phyloP scores from a whole-genome alignment of 306 rosid species.

The Medicago lupulina region DNA sequence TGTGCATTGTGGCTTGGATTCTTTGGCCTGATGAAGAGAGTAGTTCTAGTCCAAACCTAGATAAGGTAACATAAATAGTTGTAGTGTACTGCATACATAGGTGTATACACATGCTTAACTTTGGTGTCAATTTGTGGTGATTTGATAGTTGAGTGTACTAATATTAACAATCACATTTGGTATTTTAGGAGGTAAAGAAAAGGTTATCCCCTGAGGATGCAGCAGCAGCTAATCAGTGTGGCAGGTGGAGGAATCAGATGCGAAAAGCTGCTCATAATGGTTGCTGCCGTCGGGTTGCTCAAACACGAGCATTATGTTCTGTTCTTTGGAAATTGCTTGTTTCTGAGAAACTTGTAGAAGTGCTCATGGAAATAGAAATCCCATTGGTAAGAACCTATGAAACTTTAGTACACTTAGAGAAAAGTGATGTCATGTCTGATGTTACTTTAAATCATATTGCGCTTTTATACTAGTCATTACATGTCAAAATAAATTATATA shows the following conservation, averaged over 20 bases:
- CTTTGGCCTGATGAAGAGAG: constrained; percentile 99
- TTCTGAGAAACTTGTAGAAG: constrained; percentile 80
- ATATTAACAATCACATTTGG: constrained; percentile 41
- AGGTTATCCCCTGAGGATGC: constrained; percentile 81
- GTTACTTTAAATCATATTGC: constrained; percentile 4
- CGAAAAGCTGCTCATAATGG: constrained; percentile 96
- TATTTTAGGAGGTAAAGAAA: constrained; percentile 82
- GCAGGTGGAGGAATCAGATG: constrained; percentile 98
- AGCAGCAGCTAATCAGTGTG: constrained; percentile 78
- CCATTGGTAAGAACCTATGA: constrained; percentile 68
- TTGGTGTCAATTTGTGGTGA: constrained; percentile 6
- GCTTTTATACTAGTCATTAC: constrained; percentile 2
- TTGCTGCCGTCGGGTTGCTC: constrained; percentile 95
- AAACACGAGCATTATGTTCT: constrained; percentile 81
- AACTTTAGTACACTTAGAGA: constrained; percentile 12
- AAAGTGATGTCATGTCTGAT: not conserved
- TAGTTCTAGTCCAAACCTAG: constrained; percentile 83
- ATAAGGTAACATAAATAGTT: constrained; percentile 65
- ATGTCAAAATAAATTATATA: constrained; percentile 12
- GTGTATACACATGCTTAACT: not conserved
- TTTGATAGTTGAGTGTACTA: constrained; percentile 1
- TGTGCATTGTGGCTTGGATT: constrained; percentile 84
- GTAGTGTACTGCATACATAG: not conserved
- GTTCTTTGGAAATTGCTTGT: constrained; percentile 91
- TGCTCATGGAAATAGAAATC: constrained; percentile 70